Evolutionary conservation across 805 yeast species (phyloP), one percentile per base, ranked within the genome.

Genomic region (Metschnikowia santaceciliae): DNA sequence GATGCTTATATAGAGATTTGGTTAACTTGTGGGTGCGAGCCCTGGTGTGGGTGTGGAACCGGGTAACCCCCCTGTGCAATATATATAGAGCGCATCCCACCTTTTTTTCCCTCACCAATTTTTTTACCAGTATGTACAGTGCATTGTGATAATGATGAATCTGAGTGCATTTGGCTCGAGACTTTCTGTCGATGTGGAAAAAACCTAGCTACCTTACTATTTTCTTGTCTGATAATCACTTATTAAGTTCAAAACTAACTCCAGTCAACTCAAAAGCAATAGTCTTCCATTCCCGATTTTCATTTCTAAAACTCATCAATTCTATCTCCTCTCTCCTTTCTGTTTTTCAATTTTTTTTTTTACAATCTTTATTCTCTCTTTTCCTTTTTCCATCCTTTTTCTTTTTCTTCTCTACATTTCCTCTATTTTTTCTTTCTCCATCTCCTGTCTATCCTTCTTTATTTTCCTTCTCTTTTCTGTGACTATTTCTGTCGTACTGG

Each of bases 151-250:
- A 39, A 81, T 88, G 96, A 88, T 88, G 96, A 88, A 85, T 59
- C 74, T 74, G 97, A 90, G 96, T 89, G 97, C 97, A 90, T 90
- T 90, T 90, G 97, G 96, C 97, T 90, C 96, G 96, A 90, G 96
- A 87, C 87, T 68, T 78, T 76, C 71, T 77, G 90, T 87, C 90
- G 91, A 79, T 90, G 97, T 90, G 96, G 97, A 90, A 88, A 88
- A 88, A 88, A 77, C 83, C 96, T 80, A 84, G 97, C 97, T 90
- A 90, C 97, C 97, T 90, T 79, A 81, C 51, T 69, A 75, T 32
- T 72, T 72, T 73, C 75, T 56, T 58, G 51, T 59, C 57, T 59
- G 57, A 48, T 23, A 42, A 13, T 47, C 50, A 50, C 52, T 32
- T 38, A 30, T 42, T 20, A 13, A 17, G 46, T 45, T 33, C 32